These are phyloP conservation scores for Starmerella floris DNA, from an alignment of 805 yeast species.

Conservation along the genomic window DNA sequence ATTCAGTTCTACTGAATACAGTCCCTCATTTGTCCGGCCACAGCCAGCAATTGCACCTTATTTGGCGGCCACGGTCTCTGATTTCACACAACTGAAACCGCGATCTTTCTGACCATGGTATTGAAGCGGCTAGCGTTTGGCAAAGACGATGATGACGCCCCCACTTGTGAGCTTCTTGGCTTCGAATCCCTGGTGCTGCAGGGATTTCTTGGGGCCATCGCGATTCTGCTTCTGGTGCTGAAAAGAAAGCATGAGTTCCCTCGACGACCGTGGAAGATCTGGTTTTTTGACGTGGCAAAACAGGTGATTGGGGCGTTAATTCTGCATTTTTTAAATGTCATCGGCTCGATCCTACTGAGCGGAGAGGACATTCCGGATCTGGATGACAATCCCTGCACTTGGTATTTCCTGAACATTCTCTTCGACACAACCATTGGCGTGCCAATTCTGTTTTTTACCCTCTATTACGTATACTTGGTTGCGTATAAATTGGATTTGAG, in stretches of 20 bases:
- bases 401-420: conserved; percentile 81
- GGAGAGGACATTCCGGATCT: conserved; percentile 28
- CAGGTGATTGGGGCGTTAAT: conserved; percentile 81
- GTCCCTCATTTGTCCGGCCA: no score
- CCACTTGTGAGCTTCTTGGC: conserved; percentile 55
- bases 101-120: no score
- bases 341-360: conserved; percentile 45
- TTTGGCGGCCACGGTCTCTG: no score
- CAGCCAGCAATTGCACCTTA: no score
- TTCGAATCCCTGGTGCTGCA: conserved; percentile 78
- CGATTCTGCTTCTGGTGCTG: conserved; percentile 56
- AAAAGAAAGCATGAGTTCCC: conserved; percentile 75
- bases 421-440: conserved; percentile 92
- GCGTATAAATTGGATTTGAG: conserved; percentile 34
- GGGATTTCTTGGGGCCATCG: conserved; percentile 57
- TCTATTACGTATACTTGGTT: conserved; percentile 32
- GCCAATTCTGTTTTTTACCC: conserved; percentile 52
- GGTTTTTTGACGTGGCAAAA: conserved; percentile 82
- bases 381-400: conserved; percentile 68
- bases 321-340: conserved; percentile 64
- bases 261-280: conserved; percentile 72
- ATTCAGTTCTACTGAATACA: no score
- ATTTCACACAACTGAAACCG: no score
- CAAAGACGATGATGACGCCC: conserved; percentile 3
- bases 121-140: no score